phyloP scores from a whole-genome alignment of 2,329 filamentous ascomycete species.

The Zalaria sp. region DNA sequence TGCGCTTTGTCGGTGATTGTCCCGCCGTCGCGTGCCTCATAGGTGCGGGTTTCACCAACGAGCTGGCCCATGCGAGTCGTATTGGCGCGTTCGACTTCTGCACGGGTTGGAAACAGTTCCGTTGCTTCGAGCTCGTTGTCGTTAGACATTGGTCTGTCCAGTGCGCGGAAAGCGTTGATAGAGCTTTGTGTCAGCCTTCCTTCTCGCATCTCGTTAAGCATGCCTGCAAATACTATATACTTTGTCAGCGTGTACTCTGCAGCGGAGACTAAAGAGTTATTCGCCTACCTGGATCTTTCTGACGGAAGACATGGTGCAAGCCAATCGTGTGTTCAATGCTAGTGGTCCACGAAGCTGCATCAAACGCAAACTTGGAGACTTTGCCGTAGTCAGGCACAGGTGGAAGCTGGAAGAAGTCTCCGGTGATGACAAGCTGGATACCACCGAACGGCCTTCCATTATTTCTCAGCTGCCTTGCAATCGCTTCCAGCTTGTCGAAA shows the following conservation, averaged over 20 bases:
- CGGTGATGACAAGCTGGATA: constrained; percentile 89
- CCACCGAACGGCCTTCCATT: constrained; percentile 90
- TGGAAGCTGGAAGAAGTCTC: constrained; percentile 94
- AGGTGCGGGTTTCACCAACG: constrained; percentile 52
- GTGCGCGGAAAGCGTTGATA: constrained; percentile 57
- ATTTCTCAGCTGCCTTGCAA: constrained; percentile 74
- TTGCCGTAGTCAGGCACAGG: constrained; percentile 71
- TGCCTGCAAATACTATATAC: constrained; percentile 60
- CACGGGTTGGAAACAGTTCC: constrained; percentile 81
- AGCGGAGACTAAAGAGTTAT: neutral
- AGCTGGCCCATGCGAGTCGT: constrained; percentile 56
- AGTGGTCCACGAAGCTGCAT: constrained; percentile 81
- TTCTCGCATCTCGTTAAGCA: constrained; percentile 96
- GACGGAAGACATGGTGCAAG: constrained; percentile 88
- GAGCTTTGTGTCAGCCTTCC: constrained; percentile 68
- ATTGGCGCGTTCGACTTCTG: constrained; percentile 83
- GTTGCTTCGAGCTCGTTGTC: constrained; percentile 69
- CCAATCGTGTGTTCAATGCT: constrained; percentile 93
- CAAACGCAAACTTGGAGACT: constrained; percentile 79
- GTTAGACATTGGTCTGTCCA: constrained; percentile 52
- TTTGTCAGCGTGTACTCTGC: constrained; percentile 12
- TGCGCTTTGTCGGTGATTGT: constrained; percentile 47
- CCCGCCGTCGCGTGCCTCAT: constrained; percentile 62
- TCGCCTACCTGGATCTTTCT: constrained; percentile 58
- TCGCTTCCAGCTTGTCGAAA: constrained; percentile 87